phyloP scores from a whole-genome alignment of 2,329 filamentous ascomycete genomes.

The Exophiala calicioides region DNA sequence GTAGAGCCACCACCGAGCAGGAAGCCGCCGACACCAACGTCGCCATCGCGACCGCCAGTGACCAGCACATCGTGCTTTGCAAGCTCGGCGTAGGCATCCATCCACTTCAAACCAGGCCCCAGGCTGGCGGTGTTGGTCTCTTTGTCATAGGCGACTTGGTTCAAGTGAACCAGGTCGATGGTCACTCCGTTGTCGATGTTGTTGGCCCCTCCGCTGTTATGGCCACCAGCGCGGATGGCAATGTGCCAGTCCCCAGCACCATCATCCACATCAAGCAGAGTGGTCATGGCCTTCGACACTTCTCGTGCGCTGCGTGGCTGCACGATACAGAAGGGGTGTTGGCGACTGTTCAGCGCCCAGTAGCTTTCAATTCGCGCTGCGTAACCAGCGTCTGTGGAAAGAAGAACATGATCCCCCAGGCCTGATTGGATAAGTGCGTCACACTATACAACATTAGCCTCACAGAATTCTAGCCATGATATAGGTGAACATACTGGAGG shows the following conservation, averaged over 20 bases:
- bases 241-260: no score
- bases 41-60: constrained; percentile 29
- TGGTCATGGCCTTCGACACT: constrained; percentile 24
- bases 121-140: constrained; percentile 26
- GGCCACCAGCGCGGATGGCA: constrained; percentile 36
- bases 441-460: no score
- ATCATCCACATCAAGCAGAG: constrained; percentile 13
- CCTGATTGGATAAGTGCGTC: no score
- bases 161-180: constrained; percentile 32
- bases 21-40: constrained; percentile 34
- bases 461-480: no score
- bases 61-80: constrained; percentile 28
- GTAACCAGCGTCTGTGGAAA: no score
- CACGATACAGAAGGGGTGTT: no score
- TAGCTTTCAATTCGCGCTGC: no score
- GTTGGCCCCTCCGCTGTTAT: constrained; percentile 36
- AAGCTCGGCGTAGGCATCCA: constrained; percentile 38
- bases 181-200: constrained; percentile 37
- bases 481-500: no score
- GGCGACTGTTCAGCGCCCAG: no score
- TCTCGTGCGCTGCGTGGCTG: constrained; percentile 24
- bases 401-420: no score
- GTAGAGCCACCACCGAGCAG: constrained; percentile 9
- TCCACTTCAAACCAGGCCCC: constrained; percentile 36
- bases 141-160: constrained; percentile 29